Conservation (phyloP, 2,329 filamentous ascomycete species). For the Ceratocystis eucalypticola region DNA sequence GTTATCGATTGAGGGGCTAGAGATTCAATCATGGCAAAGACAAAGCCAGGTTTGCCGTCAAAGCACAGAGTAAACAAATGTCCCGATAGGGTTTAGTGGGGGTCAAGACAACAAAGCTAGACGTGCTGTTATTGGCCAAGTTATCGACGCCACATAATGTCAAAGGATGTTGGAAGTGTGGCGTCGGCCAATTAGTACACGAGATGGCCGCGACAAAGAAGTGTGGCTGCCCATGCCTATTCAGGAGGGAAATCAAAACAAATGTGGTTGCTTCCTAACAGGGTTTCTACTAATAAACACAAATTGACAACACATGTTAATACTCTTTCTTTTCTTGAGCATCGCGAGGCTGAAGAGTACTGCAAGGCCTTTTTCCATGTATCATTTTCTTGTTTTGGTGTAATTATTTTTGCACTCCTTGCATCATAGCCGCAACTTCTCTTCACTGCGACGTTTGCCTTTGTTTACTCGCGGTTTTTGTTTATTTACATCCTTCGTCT, state of each 20-base stretch:
- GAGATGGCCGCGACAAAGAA: conserved; percentile 12
- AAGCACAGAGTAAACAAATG: conserved; percentile 17
- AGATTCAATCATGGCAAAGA: not conserved
- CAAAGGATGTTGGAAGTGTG: not conserved
- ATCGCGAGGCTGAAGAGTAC: too few species aligned
- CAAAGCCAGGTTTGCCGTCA: not conserved
- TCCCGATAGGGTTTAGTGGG: conserved; percentile 18
- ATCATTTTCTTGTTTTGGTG: not conserved
- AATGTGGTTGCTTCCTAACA: conserved; percentile 8
- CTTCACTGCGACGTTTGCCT: too few species aligned
- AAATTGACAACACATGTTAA: too few species aligned
- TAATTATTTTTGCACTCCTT: not conserved
- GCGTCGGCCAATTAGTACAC: conserved; percentile 10
- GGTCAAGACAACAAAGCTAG: not conserved
- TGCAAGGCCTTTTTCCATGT: not conserved
- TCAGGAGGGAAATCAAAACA: conserved; percentile 18
- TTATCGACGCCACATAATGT: not conserved
- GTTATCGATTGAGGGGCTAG: not conserved
- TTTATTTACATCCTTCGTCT: conserved; percentile 4
- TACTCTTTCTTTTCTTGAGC: too few species aligned
- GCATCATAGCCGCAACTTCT: not conserved
- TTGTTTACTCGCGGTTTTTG: conserved; percentile 3
- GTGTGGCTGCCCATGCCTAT: conserved; percentile 13
- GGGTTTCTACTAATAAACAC: not conserved
- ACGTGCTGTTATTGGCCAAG: conserved; percentile 11